Conservation (phyloP, 23 red algal species). For the Gracilariopsis chorda region DNA sequence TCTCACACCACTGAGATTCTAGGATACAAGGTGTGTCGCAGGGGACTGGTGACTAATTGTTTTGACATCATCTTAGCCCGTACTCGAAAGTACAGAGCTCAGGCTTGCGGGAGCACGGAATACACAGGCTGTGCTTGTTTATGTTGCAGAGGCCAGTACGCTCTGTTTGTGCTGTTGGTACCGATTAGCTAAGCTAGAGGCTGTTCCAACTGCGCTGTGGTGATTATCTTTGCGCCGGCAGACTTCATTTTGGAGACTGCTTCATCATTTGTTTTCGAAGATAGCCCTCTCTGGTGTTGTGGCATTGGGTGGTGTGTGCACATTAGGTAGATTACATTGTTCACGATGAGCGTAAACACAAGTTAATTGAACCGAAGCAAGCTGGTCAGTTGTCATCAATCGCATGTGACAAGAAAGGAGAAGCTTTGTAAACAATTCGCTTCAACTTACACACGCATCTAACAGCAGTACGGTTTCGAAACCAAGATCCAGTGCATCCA, state of each 20-base stretch:
- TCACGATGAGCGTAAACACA: constrained; percentile 1
- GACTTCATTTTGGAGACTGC: constrained; percentile 34
- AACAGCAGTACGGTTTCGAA: constrained; percentile 20
- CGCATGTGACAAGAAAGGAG: background rate
- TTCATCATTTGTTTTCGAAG: background rate
- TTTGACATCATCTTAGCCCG: too few species aligned
- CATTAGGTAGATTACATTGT: constrained; percentile 1
- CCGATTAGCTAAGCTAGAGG: too few species aligned
- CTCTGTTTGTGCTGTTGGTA: too few species aligned
- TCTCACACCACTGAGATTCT: too few species aligned
- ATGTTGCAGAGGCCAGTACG: too few species aligned
- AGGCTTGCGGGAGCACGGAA: too few species aligned
- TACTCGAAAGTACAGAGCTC: too few species aligned
- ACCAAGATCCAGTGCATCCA: constrained; percentile 53
- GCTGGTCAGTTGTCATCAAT: background rate
- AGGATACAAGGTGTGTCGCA: too few species aligned
- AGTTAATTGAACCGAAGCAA: background rate
- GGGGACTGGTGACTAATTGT: too few species aligned
- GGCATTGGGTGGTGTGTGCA: background rate
- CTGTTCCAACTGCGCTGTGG: background rate
- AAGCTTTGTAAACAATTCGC: background rate
- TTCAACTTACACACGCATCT: constrained; percentile 59
- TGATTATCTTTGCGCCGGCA: constrained; percentile 34
- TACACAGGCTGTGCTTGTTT: too few species aligned
- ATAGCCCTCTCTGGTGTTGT: constrained; percentile 43